Evolutionary conservation across 495 filamentous ascomycete species (phyloP).

Genomic region (Xylaria castorea): DNA sequence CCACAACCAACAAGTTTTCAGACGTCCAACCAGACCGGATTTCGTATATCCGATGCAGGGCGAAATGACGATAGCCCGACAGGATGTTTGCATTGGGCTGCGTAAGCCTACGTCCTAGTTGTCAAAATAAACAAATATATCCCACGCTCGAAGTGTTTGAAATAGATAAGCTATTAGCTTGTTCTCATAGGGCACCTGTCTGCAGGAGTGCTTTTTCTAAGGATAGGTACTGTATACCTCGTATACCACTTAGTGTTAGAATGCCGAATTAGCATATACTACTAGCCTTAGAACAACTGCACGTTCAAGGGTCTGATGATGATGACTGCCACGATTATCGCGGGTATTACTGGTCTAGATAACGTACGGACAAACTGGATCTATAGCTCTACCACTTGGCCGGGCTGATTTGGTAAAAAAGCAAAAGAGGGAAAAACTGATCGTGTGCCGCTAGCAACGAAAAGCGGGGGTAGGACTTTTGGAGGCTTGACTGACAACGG

Average conservation of each 20-base stretch:
- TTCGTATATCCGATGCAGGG: background rate
- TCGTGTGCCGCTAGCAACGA: background rate
- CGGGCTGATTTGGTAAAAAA: background rate
- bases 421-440: background rate
- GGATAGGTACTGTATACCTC: no score
- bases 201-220: background rate
- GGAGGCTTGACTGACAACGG: background rate
- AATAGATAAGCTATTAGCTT: background rate
- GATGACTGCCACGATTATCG: background rate
- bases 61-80: background rate
- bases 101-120: background rate
- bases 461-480: conserved; percentile 14
- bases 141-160: background rate
- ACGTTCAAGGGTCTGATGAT: background rate
- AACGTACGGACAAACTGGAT: background rate
- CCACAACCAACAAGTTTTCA: background rate
- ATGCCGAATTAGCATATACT: background rate
- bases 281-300: background rate
- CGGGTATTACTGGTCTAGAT: background rate
- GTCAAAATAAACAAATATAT: background rate
- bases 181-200: background rate
- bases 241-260: no score
- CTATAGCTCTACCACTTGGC: background rate
- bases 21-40: background rate
- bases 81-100: background rate